Evolutionary conservation across 441 rosid genomes (phyloP).

Genomic region (Daphne laureola): DNA sequence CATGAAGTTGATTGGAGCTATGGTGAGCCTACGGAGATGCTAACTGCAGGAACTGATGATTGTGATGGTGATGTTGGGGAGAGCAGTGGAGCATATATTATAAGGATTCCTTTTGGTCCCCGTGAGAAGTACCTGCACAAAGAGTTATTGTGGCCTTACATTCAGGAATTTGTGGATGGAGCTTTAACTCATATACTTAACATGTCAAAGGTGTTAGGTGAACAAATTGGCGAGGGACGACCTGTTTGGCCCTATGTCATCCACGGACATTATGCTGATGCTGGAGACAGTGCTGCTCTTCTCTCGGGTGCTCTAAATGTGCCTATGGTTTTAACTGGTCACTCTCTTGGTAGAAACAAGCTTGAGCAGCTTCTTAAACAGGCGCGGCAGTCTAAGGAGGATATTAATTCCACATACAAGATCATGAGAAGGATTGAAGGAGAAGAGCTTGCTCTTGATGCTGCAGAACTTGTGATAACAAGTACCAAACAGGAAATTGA

Average conservation of each 20-base stretch:
- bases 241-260: conserved; percentile 96
- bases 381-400: conserved; percentile 86
- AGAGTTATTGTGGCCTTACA: conserved; percentile 86
- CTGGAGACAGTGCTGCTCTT: conserved; percentile 90
- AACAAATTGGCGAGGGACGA: conserved; percentile 75
- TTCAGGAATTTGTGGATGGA: conserved; percentile 97
- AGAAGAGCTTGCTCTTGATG: conserved; percentile 92
- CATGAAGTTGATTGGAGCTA: conserved; percentile 97
- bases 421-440: conserved; percentile 93
- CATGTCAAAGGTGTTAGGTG: conserved; percentile 87
- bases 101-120: conserved; percentile 93
- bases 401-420: conserved; percentile 86
- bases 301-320: conserved; percentile 93
- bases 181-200: conserved; percentile 85
- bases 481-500: conserved; percentile 95
- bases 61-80: conserved; percentile 72
- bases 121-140: conserved; percentile 71
- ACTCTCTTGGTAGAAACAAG: conserved; percentile 95
- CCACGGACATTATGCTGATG: conserved; percentile 96
- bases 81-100: conserved; percentile 91
- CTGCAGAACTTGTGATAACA: conserved; percentile 94
- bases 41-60: conserved; percentile 56
- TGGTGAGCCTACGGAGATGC: conserved; percentile 96
- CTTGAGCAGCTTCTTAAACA: conserved; percentile 94
- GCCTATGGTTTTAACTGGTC: conserved; percentile 97